Evolutionary conservation across 2,329 filamentous ascomycete species (phyloP), one percentile per base, ranked within the genome.

Genomic region (Fusarium chlamydosporum): DNA sequence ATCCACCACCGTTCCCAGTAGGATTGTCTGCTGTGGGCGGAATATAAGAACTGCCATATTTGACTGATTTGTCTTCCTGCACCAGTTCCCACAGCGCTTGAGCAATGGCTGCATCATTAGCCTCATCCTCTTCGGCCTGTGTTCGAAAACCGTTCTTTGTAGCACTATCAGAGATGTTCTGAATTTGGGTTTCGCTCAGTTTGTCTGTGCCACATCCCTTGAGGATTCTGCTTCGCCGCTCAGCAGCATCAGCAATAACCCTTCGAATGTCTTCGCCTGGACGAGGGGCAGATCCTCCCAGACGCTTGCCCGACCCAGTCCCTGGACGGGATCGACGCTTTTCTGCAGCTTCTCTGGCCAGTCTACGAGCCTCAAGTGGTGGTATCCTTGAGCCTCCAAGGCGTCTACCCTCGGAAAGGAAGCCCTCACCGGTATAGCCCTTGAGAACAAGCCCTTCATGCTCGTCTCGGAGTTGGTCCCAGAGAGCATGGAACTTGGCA

Each of bases 391-490:
- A 69, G 4, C 91, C 92, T 55, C 94, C 94, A 0, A 97, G 85
- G 12, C 87, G 87, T 16, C 88, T 87, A 2, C 94, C 95, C 33
- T 90, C 82, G 0, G 90, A 90, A 31, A 97, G 81, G 79, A 97
- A 97, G 0, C 92, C 92, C 78, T 97, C 94, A 13, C 95, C 95
- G 0, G 92, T 96, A 75, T 95, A 97, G 18, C 95, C 95, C 76
- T 95, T 96, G 61, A 88, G 82, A 12, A 89, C 76, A 8, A 97
- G 85, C 3, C 89, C 88, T 73, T 94, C 88, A 73, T 95, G 90
- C 79, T 97, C 94, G 60, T 95, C 92, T 20, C 95, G 89, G 6
- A 97, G 86, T 76, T 97, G 91, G 72, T 97, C 91, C 93, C 94
- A 97, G 7, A 97, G 82, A 1, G 89, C 89, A 71, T 97, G 89